Base-by-base conservation (phyloP, 495 filamentous ascomycete species). In the Margaritispora aquatica region DNA sequence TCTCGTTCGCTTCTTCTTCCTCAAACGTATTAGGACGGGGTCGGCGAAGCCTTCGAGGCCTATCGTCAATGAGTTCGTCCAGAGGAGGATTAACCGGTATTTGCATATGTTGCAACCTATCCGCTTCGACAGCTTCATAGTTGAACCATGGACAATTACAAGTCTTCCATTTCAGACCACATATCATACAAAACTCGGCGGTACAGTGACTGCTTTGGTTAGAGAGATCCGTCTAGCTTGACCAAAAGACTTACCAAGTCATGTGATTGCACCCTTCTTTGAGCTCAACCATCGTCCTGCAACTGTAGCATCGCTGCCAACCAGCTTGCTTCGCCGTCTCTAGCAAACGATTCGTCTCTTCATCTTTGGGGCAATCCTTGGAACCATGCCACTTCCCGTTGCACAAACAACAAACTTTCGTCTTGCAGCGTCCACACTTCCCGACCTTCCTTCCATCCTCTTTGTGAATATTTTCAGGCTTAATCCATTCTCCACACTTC, bases 181-280 rank as follows among this genome's bases (percentile, higher is more conserved):
- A 95, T 31, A 87, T 77, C 81, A 90, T 88, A 72, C 89, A 95
- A 70, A 92, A 92, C 63, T 92, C 82, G 22, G 88, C 89, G 51
- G 80, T 84, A 68, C 89, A 93, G 54, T 83, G 88, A 70, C 87
- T 86, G 58, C 54, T 8, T 22, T 20, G 13, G 48, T 65, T 63
- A 66, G 66, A 24, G 11, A 15, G 38, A 44, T 44, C 3, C 3
- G 17, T 10, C 19, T 44, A 56, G 13, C 1, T n/a, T 19, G 1
- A 34, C 2, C 11, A 5, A 41, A 22, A 52, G 48, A 34, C 84
- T 69, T 77, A 86, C 84, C 85, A 94, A 48, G 84, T 90, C 84
- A 92, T 92, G 66, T 92, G 90, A 70, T 90, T 90, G 69, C 88
- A 90, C 51, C 89, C 89, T 66, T 89, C 84, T 64, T 86, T 85